Conservation (phyloP, 2,329 filamentous ascomycete species). For the Ploettnerulaceae sp. region DNA sequence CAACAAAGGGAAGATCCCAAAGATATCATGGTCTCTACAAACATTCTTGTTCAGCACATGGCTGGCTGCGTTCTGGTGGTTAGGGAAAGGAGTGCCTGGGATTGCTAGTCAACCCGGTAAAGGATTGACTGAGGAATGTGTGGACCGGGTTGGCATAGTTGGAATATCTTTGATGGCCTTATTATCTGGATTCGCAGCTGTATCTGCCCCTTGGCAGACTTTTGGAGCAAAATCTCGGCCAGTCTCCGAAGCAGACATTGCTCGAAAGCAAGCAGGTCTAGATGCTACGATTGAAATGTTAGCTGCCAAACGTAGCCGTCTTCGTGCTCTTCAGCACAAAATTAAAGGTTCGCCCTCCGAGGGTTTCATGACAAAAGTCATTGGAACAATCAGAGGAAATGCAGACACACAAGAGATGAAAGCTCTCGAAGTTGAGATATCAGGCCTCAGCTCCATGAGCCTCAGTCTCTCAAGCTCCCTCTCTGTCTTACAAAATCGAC, state of each 20-base stretch:
- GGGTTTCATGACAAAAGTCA: constrained; percentile 68
- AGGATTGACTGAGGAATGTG: constrained; percentile 42
- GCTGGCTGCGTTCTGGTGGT: constrained; percentile 71
- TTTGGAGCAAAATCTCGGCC: constrained; percentile 62
- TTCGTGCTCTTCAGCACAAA: constrained; percentile 66
- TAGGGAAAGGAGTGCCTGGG: constrained; percentile 59
- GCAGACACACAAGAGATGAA: constrained; percentile 55
- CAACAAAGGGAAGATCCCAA: constrained; percentile 50
- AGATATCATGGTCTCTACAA: constrained; percentile 61
- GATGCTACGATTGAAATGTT: constrained; percentile 79
- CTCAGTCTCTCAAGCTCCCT: constrained; percentile 63
- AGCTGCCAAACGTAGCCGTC: constrained; percentile 64
- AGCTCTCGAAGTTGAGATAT: constrained; percentile 66
- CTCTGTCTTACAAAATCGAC: constrained; percentile 55
- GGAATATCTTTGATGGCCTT: constrained; percentile 83
- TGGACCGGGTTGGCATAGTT: constrained; percentile 73
- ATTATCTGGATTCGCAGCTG: constrained; percentile 84
- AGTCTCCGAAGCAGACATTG: constrained; percentile 69
- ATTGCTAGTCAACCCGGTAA: constrained; percentile 38
- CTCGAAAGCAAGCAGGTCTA: constrained; percentile 72
- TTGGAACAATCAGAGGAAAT: constrained; percentile 64
- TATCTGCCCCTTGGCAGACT: constrained; percentile 80
- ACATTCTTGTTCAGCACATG: constrained; percentile 58
- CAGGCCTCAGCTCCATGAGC: constrained; percentile 76
- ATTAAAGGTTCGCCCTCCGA: constrained; percentile 39